Percentiles rank a stretch among this genome's conserved stretches.
These are phyloP conservation scores for Verticillium nubilum DNA, from an alignment of 2,329 filamentous ascomycete genomes.

Conservation along the genomic window DNA sequence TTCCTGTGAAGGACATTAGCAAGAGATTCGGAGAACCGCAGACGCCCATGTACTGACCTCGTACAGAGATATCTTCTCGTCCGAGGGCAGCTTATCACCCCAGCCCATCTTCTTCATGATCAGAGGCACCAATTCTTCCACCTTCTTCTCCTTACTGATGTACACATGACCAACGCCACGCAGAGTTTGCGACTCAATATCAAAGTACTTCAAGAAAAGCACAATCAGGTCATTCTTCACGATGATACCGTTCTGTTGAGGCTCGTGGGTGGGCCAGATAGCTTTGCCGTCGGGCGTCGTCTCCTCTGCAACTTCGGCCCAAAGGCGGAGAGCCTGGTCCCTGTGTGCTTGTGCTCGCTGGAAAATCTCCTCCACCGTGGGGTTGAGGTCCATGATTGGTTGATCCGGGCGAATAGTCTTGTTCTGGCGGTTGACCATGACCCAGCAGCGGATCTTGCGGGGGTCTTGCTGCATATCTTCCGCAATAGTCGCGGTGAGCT, in stretches of 20 bases:
- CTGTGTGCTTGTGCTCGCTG: conserved; percentile 49
- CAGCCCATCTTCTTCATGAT: conserved; percentile 84
- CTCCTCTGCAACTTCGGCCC: conserved; percentile 74
- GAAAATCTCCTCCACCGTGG: conserved; percentile 69
- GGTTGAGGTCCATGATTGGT: conserved; percentile 70
- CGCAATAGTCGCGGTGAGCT: conserved; percentile 68
- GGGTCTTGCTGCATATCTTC: conserved; percentile 63
- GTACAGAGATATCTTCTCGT: conserved; percentile 64
- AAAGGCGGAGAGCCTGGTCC: conserved; percentile 73
- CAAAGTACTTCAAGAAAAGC: conserved; percentile 90
- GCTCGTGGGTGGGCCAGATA: conserved; percentile 62
- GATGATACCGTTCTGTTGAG: conserved; percentile 49
- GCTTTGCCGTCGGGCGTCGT: conserved; percentile 62
- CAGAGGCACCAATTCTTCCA: conserved; percentile 72
- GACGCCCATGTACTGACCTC: conserved; percentile 47
- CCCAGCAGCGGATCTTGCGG: conserved; percentile 76
- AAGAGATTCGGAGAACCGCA: neutral
- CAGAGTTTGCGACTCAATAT: conserved; percentile 69
- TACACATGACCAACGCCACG: conserved; percentile 79
- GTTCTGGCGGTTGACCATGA: conserved; percentile 98
- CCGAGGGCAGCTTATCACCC: conserved; percentile 64
- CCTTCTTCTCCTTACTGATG: conserved; percentile 80
- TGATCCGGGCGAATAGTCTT: conserved; percentile 91
- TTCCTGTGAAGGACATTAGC: conserved; percentile 46
- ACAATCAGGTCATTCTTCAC: conserved; percentile 64